These are phyloP conservation scores for Arthrobotrys entomopaga DNA, from an alignment of 2,329 filamentous ascomycete species.

Conservation along the genomic window DNA sequence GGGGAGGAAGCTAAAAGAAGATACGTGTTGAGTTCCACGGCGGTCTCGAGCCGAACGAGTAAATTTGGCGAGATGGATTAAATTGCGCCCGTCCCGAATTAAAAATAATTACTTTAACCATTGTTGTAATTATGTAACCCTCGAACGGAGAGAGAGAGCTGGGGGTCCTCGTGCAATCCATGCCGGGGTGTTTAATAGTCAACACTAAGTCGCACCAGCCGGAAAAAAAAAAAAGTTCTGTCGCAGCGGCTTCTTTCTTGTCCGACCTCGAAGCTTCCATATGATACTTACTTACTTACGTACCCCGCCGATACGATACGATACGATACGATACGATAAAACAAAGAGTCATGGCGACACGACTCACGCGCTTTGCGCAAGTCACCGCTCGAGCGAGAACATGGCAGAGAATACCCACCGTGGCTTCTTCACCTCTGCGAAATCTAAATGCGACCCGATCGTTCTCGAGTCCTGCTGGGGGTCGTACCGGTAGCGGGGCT, in stretches of 20 bases:
- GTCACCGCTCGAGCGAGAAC: conserved; percentile 6
- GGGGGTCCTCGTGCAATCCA: neutral
- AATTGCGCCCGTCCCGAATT: conserved; percentile 11
- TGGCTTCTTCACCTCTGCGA: conserved; percentile 2
- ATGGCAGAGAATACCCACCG: conserved; percentile 8
- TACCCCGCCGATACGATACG: conserved; percentile 1
- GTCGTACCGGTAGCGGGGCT: conserved; percentile 12
- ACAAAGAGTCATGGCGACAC: conserved; percentile 37
- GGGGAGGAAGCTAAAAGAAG: conserved; percentile 34
- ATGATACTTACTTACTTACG: too few relatives aligned
- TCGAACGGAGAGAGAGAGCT: neutral
- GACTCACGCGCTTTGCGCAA: conserved; percentile 37
- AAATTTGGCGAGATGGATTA: conserved; percentile 4
- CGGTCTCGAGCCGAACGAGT: conserved; percentile 29
- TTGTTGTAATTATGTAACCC: too few relatives aligned
- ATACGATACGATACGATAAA: neutral
- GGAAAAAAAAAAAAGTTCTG: conserved; percentile 1
- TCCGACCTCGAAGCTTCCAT: conserved; percentile 21
- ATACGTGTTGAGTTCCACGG: conserved; percentile 49
- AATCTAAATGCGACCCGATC: conserved; percentile 5
- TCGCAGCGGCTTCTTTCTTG: neutral
- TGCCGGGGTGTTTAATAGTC: neutral
- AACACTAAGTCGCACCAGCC: neutral
- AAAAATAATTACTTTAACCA: neutral
- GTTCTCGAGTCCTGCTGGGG: conserved; percentile 25